Evolutionary conservation across 2,329 filamentous ascomycete species (phyloP).

Genomic region (Ascochyta clinopodiicola): DNA sequence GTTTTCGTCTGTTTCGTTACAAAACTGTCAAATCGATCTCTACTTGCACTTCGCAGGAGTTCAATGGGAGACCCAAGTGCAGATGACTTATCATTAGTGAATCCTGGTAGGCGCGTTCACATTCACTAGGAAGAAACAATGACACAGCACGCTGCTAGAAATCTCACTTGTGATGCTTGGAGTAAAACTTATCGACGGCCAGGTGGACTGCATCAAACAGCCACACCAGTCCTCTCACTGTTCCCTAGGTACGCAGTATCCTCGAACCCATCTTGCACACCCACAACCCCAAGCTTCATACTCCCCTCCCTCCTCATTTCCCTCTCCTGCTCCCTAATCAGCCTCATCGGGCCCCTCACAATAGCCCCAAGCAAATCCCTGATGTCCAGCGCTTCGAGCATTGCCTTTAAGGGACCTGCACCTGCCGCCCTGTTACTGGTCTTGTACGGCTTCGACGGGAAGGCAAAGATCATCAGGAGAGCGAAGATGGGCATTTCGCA

Average conservation of each 20-base stretch:
- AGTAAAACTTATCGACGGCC: too few species aligned
- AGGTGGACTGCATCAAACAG: not conserved
- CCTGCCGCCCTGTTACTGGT: slow-evolving; percentile 15
- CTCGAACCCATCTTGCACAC: not conserved
- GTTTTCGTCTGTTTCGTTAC: too few species aligned
- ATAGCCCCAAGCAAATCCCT: slow-evolving; percentile 37
- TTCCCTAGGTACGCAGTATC: not conserved
- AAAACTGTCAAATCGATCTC: too few species aligned
- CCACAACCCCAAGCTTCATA: not conserved
- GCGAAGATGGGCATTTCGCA: slow-evolving; percentile 45
- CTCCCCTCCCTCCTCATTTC: slow-evolving; percentile 19
- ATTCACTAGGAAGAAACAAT: too few species aligned
- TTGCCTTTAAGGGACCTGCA: slow-evolving; percentile 27
- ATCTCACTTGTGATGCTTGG: not conserved
- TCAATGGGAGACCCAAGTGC: too few species aligned
- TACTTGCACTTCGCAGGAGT: too few species aligned
- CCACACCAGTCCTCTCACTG: not conserved
- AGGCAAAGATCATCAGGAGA: slow-evolving; percentile 34
- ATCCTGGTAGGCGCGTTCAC: too few species aligned
- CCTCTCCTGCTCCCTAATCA: slow-evolving; percentile 38
- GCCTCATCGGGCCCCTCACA: slow-evolving; percentile 39
- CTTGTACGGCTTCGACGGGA: slow-evolving; percentile 33
- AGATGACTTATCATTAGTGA: too few species aligned
- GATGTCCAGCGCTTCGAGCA: slow-evolving; percentile 39
- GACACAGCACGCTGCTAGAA: too few species aligned